Evolutionary conservation across 805 yeast species (phyloP), one percentile per base, ranked within the genome.

Genomic region (Kregervanrija fluxuum): DNA sequence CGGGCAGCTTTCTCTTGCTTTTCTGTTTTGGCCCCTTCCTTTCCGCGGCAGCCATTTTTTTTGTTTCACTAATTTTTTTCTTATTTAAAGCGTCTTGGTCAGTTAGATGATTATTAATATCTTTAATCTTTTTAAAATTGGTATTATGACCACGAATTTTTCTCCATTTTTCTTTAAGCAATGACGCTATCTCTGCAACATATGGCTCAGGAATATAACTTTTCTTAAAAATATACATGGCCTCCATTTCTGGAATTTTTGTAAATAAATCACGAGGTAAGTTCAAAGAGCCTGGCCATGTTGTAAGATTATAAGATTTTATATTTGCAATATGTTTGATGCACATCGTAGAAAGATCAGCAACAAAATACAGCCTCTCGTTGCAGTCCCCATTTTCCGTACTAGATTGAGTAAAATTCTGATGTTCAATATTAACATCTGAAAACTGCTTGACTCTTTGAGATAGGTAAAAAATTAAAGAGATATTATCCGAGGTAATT

Each of bases 201-300:
- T 22, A 22, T 6, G 28, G 28, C 6, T 22, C 28, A 22, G 28
- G 28, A 6, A 22, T 22, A 6, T 22, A 22, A 22, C 28, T 22
- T 8, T 22, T 22, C 28, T 22, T 22, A 22, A 22, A 22, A 22
- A 22, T 22, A 22, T 22, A 22, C 28, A 22, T 5, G 28, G 28
- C 28, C 6, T 22, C 28, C 28, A 22, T 5, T 22, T 22, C 28
- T 22, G 28, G 28, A 22, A 22, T 22, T 1, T 85, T 77, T n/a
- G 70, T 65, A 61, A 74, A 87, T 8, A 85, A 58, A 56, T 88
- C 96, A n/a, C 71, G 63, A 0, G 91, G 82, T 14, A 88, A 60
- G 14, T 77, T 75, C 13, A 84, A 61, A 54, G 82, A 84, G 1
- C 91, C 95, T 0, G 95, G 95, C 79, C 90, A 89, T 0, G 89